These are phyloP conservation scores for Chlamydomonas sp. DNA, from an alignment of 139 green algal genomes.

Conservation along the genomic window DNA sequence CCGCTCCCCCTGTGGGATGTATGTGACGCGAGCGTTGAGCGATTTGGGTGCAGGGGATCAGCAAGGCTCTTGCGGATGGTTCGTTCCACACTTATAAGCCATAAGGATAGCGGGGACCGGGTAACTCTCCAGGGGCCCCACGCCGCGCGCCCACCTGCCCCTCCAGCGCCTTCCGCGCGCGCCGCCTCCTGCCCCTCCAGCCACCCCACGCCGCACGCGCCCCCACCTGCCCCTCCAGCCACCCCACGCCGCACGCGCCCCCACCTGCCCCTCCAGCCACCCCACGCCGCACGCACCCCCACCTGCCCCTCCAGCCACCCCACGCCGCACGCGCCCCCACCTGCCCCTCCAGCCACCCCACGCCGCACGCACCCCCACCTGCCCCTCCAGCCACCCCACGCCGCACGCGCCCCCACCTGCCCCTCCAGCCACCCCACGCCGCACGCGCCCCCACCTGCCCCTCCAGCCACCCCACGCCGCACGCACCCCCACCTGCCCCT, in stretches of 20 bases:
- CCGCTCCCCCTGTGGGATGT: no score
- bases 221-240: neutral
- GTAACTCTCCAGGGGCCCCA: neutral
- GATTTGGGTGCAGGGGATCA: no score
- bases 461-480: conserved; percentile 24
- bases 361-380: neutral
- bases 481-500: no score
- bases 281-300: no score
- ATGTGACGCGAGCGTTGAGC: no score
- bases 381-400: neutral
- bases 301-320: conserved; percentile 58
- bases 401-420: neutral
- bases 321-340: no score
- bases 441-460: conserved; percentile 12
- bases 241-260: neutral
- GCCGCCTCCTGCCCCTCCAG: conserved; percentile 46
- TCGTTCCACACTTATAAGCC: no score
- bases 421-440: no score
- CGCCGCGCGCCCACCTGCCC: neutral
- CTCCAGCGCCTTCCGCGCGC: no score
- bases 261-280: neutral
- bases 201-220: no score
- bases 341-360: conserved; percentile 41
- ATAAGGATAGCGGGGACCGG: no score
- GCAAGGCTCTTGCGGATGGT: no score